phyloP scores from a whole-genome alignment of 176 grass and related monocot species.

The Oryza rufipogon region DNA sequence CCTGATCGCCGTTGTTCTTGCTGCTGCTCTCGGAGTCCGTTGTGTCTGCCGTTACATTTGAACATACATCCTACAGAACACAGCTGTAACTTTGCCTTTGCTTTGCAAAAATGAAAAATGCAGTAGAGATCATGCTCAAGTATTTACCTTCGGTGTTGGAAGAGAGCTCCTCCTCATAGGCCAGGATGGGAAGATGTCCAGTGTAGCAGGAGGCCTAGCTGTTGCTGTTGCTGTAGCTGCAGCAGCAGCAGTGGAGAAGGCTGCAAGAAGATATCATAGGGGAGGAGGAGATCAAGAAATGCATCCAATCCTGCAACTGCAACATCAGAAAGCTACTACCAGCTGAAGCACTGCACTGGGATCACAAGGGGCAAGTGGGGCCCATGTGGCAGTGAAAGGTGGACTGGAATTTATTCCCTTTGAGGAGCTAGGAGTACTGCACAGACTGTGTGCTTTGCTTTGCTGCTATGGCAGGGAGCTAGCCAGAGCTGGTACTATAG shows the following conservation, averaged over 20 bases:
- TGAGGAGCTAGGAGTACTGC: slow-evolving; percentile 10
- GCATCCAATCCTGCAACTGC: slow-evolving; percentile 17
- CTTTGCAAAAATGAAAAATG: background rate
- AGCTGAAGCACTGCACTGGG: slow-evolving; percentile 56
- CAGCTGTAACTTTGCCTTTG: background rate
- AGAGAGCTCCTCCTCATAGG: slow-evolving; percentile 61
- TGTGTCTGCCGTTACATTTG: slow-evolving; percentile 51
- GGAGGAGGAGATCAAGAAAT: slow-evolving; percentile 57
- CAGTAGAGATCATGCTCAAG: background rate
- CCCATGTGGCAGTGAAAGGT: slow-evolving; percentile 41
- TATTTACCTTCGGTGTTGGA: slow-evolving; percentile 68
- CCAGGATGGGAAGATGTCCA: slow-evolving; percentile 93
- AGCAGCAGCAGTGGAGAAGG: slow-evolving; percentile 51
- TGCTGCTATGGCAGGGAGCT: slow-evolving; percentile 36
- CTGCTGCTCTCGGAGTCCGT: slow-evolving; percentile 58
- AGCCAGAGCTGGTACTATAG: slow-evolving; percentile 44
- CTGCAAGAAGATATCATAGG: slow-evolving; percentile 69
- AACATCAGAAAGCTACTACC: background rate
- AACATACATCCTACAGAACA: slow-evolving; percentile 34
- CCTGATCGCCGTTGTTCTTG: slow-evolving; percentile 49
- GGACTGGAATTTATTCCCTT: slow-evolving; percentile 48
- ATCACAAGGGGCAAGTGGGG: slow-evolving; percentile 48
- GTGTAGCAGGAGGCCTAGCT: slow-evolving; percentile 65
- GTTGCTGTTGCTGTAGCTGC: slow-evolving; percentile 37
- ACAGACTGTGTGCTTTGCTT: too few relatives aligned